These are phyloP conservation scores for Phytopythium helicoides DNA, from an alignment of 352 stramenopile species.

Conservation along the genomic window DNA sequence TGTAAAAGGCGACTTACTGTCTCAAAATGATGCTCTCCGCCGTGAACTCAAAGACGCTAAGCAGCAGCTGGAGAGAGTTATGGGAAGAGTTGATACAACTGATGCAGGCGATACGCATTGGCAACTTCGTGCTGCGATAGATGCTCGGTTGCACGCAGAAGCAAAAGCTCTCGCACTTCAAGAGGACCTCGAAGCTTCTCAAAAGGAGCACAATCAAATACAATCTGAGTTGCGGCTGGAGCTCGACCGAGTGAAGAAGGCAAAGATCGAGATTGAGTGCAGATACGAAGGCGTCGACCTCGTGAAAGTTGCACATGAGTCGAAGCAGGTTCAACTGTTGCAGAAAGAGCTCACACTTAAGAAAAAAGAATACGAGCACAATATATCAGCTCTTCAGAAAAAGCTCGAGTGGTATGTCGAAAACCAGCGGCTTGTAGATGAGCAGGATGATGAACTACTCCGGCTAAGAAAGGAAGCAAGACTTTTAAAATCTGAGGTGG, in stretches of 20 bases:
- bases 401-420: slow-evolving; percentile 86
- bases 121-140: slow-evolving; percentile 52
- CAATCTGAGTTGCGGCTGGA: slow-evolving; percentile 72
- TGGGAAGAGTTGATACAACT: not conserved
- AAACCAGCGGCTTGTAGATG: slow-evolving; percentile 78
- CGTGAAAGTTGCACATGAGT: slow-evolving; percentile 54
- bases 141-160: slow-evolving; percentile 62
- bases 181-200: slow-evolving; percentile 49
- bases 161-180: slow-evolving; percentile 44
- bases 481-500: slow-evolving; percentile 8
- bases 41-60: slow-evolving; percentile 43
- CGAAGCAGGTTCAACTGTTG: slow-evolving; percentile 38
- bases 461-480: slow-evolving; percentile 24
- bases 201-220: slow-evolving; percentile 36
- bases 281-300: slow-evolving; percentile 73
- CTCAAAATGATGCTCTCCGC: slow-evolving; percentile 69
- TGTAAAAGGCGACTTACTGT: slow-evolving; percentile 64
- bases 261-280: slow-evolving; percentile 76
- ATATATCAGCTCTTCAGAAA: slow-evolving; percentile 56
- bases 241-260: slow-evolving; percentile 75
- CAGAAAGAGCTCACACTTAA: slow-evolving; percentile 36
- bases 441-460: slow-evolving; percentile 65
- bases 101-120: slow-evolving; percentile 24
- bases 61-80: slow-evolving; percentile 18
- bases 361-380: slow-evolving; percentile 51